Base-by-base conservation (phyloP, 768 basidiomycete species). In the Austroboletus festivus region DNA sequence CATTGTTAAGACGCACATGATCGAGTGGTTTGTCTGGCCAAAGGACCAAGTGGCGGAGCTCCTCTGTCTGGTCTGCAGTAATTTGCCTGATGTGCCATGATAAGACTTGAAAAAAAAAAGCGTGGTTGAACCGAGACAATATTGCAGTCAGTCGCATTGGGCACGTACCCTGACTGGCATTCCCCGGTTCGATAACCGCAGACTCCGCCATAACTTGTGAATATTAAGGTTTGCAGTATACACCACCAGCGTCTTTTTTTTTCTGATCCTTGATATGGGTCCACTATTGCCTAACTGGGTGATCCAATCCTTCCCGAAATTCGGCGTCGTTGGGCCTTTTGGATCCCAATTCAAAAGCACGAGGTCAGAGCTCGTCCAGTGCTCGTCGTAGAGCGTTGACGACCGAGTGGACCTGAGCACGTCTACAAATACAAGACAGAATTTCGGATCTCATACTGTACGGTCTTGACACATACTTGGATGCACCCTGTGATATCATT, bases 41-140 rank as follows among this genome's bases (percentile, higher is more conserved):
- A 20, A 84, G 70, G 5, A 85, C 78, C 21, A 71, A 69, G 61
- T 81, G 81, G 34, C 81, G 76, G 33, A 83, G 71, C 7, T 67
- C 56, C 38, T 80, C 57, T 0, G 82, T 82, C 40, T 75, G 61
- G 33, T 71, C 64, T 15, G 68, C 67, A 23, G 62, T 52, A 58
- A 81, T 76, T 42, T 51, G 60, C 7, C 46, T 51, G 54, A 71
- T 61, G 18, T 24, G 38, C 48, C 31, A 33, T 33, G 59, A 21
- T 21, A 41, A 20, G 22, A 41, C 60, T 57, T 38, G 44, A 52
- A 41, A 33, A 38, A 33, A 15, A 33, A 33, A 33, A 33, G 31
- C 13, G 13, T 33, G 31, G 13, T 4, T 33, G 10, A 33, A n/a
- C n/a, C n/a, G n/a, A n/a, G n/a, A n/a, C n/a, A n/a, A n/a, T n/a